phyloP scores from a whole-genome alignment of 768 basidiomycete species.

The Suillus subaureus region DNA sequence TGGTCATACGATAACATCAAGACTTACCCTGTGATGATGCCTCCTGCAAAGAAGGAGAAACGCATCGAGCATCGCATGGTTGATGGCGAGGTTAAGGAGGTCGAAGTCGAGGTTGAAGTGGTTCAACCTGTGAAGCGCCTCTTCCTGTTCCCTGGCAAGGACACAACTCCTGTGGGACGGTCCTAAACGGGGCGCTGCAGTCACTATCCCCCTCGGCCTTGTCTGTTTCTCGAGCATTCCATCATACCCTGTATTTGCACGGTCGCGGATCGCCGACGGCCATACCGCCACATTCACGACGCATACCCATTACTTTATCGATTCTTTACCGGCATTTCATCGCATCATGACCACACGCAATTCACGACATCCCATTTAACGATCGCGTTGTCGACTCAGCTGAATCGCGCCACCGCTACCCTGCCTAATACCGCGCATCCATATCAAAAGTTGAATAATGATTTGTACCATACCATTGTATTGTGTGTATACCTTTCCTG shows the following conservation, averaged over 20 bases:
- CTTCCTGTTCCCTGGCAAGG: conserved; percentile 66
- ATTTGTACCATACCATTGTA: conserved; percentile 38
- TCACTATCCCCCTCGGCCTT: background rate
- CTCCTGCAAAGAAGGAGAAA: conserved; percentile 56
- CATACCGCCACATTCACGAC: conserved; percentile 34
- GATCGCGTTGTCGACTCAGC: conserved; percentile 27
- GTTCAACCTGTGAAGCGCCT: conserved; percentile 60
- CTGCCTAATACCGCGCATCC: conserved; percentile 19
- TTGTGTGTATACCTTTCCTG: conserved; percentile 26
- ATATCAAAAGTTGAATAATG: conserved; percentile 24
- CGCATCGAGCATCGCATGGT: conserved; percentile 50
- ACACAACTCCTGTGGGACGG: conserved; percentile 30
- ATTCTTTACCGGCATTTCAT: conserved; percentile 21
- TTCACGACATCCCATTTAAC: conserved; percentile 31
- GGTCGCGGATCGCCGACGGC: conserved; percentile 28
- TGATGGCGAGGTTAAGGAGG: conserved; percentile 52
- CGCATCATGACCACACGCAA: conserved; percentile 25
- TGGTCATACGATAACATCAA: conserved; percentile 78
- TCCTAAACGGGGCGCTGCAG: conserved; percentile 24
- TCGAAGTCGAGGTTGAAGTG: conserved; percentile 57
- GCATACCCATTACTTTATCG: conserved; percentile 40
- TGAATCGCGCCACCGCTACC: conserved; percentile 34
- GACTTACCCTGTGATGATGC: conserved; percentile 59
- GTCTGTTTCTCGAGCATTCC: conserved; percentile 19
- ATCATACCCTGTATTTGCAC: conserved; percentile 33